Base-by-base conservation (phyloP, 2,329 filamentous ascomycete genomes). In the Colletotrichum falcatum region DNA sequence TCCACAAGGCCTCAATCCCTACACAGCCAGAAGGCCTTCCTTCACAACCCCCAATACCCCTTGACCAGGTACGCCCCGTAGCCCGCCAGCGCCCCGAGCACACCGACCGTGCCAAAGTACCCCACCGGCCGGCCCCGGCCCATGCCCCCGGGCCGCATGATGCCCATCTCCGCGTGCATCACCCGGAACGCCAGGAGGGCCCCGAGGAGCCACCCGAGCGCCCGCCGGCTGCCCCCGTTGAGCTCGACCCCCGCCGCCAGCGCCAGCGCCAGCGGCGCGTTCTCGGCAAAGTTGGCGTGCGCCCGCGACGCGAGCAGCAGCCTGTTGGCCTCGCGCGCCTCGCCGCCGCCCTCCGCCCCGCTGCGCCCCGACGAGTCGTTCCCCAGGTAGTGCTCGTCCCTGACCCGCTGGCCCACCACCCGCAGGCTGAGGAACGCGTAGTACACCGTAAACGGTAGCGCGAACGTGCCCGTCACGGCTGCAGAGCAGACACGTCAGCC, bases 401-500 rank as follows among this genome's bases (percentile, higher is more conserved):
- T 44, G 1, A 70, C 26, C 7, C 66, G 61, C 30, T 70, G 53
- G 39, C 46, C 37, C 14, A 70, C 62, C 26, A 65, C 56, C 12
- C 62, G 54, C n/a, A 70, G 20, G 30, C 62, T 70, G 39, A 70
- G 66, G 12, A 70, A 49, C 14, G 55, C 61, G 55, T 70, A 70
- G 55, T 66, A 70, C 16, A 55, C 33, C 12, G 66, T 66, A 39
- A 70, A 70, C 2, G 66, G 66, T 9, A 70, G 61, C 12, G 55
- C 62, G n/a, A 70, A 70, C 9, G 48, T 35, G 18, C 66, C 61
- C 11, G 61, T 70, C 1, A 70, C 61, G 11, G 66, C 66, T 70
- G 12, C 3, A 7, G 9, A 51, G n/a, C 2, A n/a, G 16, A n/a
- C 11, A 20, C 7, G 37, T 53, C 20, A 65, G 14, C 23, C 5